Evolutionary conservation across 177 flowering plant genomes (phyloP).

Genomic region (Vitis hybrid): DNA sequence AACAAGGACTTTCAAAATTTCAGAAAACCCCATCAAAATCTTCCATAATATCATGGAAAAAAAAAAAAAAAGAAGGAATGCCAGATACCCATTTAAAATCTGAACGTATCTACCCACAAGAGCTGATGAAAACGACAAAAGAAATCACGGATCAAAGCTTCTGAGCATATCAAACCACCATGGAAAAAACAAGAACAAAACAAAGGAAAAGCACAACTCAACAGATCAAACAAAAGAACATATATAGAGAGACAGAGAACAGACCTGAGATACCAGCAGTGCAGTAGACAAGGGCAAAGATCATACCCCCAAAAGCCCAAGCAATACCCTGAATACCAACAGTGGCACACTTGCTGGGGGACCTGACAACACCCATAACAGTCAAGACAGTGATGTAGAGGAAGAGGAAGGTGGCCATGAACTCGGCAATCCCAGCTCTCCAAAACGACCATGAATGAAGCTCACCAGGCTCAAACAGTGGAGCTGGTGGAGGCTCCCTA

Average conservation of each 20-base stretch:
- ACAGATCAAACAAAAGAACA: not conserved
- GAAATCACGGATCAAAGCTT: too few species aligned
- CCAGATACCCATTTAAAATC: too few species aligned
- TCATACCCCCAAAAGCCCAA: constrained; percentile 93
- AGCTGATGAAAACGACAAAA: too few species aligned
- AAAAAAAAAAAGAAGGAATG: too few species aligned
- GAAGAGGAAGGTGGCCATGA: constrained; percentile 78
- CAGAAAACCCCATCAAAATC: too few species aligned
- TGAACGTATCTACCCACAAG: too few species aligned
- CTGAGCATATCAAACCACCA: not conserved
- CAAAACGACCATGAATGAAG: constrained; percentile 77
- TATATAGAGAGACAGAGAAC: not conserved
- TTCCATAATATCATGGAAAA: too few species aligned
- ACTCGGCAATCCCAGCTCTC: constrained; percentile 91
- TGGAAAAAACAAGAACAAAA: not conserved
- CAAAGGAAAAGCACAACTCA: not conserved
- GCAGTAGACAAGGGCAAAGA: constrained; percentile 89
- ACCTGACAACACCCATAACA: constrained; percentile 57
- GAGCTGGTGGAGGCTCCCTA: constrained; percentile 88
- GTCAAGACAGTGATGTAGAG: constrained; percentile 78
- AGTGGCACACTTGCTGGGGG: constrained; percentile 52
- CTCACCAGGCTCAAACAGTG: constrained; percentile 77
- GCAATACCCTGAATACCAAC: constrained; percentile 86
- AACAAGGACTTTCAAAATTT: too few species aligned
- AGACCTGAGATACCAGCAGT: constrained; percentile 88